Conservation (phyloP, 441 rosid genomes). For the Erysimum pusillum region DNA sequence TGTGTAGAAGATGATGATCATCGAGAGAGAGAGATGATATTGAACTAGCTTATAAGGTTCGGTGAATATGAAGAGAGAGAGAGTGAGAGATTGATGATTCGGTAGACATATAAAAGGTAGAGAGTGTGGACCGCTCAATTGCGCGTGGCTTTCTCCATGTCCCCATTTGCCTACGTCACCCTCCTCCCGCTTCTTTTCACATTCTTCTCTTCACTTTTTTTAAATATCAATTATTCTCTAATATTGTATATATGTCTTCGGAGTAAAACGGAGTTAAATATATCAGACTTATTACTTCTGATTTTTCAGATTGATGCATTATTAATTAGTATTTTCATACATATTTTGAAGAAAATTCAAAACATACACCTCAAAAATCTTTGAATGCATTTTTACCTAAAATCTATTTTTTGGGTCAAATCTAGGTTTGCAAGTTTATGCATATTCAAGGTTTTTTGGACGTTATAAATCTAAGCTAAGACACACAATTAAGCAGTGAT, state of each 20-base stretch:
- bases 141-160: slow-evolving; percentile 48
- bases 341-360: neutral
- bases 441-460: neutral
- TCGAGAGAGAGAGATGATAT: slow-evolving; percentile 29
- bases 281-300: slow-evolving; percentile 16
- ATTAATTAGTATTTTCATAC: neutral
- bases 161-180: slow-evolving; percentile 36
- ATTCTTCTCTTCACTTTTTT: slow-evolving; percentile 26
- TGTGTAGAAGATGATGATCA: slow-evolving; percentile 29
- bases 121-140: slow-evolving; percentile 46
- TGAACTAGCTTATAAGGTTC: slow-evolving; percentile 27
- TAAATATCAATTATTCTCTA: neutral
- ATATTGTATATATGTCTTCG: neutral
- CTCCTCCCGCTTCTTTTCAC: slow-evolving; percentile 38
- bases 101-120: slow-evolving; percentile 38
- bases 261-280: slow-evolving; percentile 16
- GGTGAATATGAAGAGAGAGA: slow-evolving; percentile 24
- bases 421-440: neutral
- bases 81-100: slow-evolving; percentile 42
- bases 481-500: neutral
- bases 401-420: neutral
- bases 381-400: neutral
- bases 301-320: slow-evolving; percentile 20
- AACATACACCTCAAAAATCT: neutral
- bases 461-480: neutral